These are phyloP conservation scores for Silene uniflora DNA, from an alignment of 148 eudicot species.

Conservation along the genomic window DNA sequence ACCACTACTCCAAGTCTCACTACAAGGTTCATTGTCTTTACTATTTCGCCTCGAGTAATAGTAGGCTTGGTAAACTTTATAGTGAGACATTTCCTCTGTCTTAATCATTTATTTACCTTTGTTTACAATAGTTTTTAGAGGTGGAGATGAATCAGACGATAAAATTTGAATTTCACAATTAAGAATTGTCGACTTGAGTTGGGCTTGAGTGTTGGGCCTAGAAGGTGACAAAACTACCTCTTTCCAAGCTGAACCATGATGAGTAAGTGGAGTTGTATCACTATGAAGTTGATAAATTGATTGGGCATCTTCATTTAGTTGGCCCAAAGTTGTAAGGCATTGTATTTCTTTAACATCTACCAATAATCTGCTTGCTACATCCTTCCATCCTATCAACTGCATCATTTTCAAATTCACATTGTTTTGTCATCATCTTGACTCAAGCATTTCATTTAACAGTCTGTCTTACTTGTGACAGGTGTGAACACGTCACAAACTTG, in stretches of 20 bases:
- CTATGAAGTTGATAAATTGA: constrained; percentile 57
- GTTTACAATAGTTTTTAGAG: too few species aligned
- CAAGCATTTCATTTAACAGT: too few species aligned
- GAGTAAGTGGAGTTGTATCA: constrained; percentile 24
- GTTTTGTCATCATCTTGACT: not conserved
- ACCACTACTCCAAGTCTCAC: too few species aligned
- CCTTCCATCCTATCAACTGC: constrained; percentile 92
- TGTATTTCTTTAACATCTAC: constrained; percentile 66
- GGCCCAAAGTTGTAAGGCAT: constrained; percentile 40
- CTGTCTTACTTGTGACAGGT: too few species aligned
- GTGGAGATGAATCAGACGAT: too few species aligned
- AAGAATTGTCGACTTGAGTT: constrained; percentile 42
- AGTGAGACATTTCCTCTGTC: too few species aligned
- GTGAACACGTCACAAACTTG: too few species aligned
- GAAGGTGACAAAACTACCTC: constrained; percentile 51
- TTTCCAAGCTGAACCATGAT: constrained; percentile 65
- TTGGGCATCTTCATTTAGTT: constrained; percentile 69
- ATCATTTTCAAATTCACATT: not conserved
- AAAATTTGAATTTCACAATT: constrained; percentile 29
- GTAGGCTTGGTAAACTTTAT: too few species aligned
- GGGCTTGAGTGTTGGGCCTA: constrained; percentile 40
- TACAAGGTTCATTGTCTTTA: too few species aligned
- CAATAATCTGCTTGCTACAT: constrained; percentile 54
- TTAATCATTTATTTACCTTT: too few species aligned
- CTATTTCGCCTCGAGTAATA: too few species aligned